Evolutionary conservation across 2,329 filamentous ascomycete genomes (phyloP), one percentile per base, ranked within the genome.

Genomic region (Tolypocladium inflatum): DNA sequence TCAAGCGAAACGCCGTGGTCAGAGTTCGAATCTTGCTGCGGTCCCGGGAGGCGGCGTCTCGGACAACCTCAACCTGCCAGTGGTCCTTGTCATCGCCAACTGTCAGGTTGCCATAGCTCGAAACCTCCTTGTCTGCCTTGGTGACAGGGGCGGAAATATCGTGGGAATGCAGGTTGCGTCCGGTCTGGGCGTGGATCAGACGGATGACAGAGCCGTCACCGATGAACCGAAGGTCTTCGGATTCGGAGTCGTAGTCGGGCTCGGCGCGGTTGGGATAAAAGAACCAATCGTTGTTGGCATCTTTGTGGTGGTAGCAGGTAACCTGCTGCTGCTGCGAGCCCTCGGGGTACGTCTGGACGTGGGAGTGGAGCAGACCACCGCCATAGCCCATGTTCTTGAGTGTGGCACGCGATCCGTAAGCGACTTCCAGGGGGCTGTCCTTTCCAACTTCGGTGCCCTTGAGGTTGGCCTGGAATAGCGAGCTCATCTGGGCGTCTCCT

Each of bases 301-400:
- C 94, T 74, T 99, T 99, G 81, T 99, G 94, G 76, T 99, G 94
- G 76, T 99, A 99, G 80, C 95, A 99, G 62, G 94, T 99, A 61
- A 99, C 87, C 73, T 99, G 94, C 74, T 99, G 95, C 76, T 99
- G 94, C 56, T 78, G 78, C 42, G 94, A 97, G 38, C 93, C 94
- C 70, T 97, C 92, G 0, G 93, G 93, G 71, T 91, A 97, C 10
- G 91, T 97, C 76, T 97, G 93, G 61, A 97, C 84, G 79, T 97
- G 94, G 48, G 92, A 97, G 76, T 97, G 93, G 52, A 97, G 86
- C 41, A 99, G 85, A 71, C 94, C 94, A 70, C 94, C 94, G 60
- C 94, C 94, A 67, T 99, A 99, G 38, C 94, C 94, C 94, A 97
- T 99, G 73, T 99, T 99, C 82, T 99, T 99, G 64, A 99, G 79